Evolutionary conservation across 495 filamentous ascomycete genomes (phyloP).

Genomic region (Barbatosphaeria neglecta): DNA sequence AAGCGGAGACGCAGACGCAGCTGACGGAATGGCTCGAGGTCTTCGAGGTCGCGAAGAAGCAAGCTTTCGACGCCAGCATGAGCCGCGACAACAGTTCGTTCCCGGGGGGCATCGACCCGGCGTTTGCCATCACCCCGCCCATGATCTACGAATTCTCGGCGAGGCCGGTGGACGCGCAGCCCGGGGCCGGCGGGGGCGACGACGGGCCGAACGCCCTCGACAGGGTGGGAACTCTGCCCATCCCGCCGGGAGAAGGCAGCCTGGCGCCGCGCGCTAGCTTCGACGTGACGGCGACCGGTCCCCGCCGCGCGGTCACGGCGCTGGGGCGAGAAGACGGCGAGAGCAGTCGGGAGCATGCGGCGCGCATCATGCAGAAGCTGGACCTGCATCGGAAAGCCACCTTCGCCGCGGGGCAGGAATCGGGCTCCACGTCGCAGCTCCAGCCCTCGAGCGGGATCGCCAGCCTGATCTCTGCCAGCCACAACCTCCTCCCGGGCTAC

Average conservation of each 20-base stretch:
- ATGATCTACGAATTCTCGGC: slow-evolving; percentile 82
- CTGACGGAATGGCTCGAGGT: slow-evolving; percentile 84
- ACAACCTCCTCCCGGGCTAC: slow-evolving; percentile 58
- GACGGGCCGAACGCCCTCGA: slow-evolving; percentile 28
- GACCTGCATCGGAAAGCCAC: slow-evolving; percentile 78
- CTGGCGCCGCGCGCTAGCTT: slow-evolving; percentile 53
- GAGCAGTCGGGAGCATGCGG: slow-evolving; percentile 61
- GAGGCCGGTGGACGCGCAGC: slow-evolving; percentile 56
- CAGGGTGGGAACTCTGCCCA: slow-evolving; percentile 50
- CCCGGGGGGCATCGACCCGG: slow-evolving; percentile 58
- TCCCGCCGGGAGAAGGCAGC: slow-evolving; percentile 50
- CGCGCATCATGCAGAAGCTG: slow-evolving; percentile 82
- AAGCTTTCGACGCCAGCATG: slow-evolving; percentile 70
- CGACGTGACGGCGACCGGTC: slow-evolving; percentile 44
- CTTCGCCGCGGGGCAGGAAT: slow-evolving; percentile 28
- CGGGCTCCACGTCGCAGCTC: slow-evolving; percentile 14
- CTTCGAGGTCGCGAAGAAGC: slow-evolving; percentile 87
- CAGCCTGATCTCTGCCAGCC: slow-evolving; percentile 75
- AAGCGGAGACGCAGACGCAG: slow-evolving; percentile 85
- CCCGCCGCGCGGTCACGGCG: slow-evolving; percentile 34
- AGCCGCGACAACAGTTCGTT: slow-evolving; percentile 44
- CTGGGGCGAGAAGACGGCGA: slow-evolving; percentile 48
- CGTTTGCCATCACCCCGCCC: slow-evolving; percentile 84
- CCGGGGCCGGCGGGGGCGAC: slow-evolving; percentile 27
- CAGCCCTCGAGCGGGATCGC: slow-evolving; percentile 60